These are phyloP conservation scores for Colletotrichum incanum DNA, from an alignment of 2,329 filamentous ascomycete species.

Conservation along the genomic window DNA sequence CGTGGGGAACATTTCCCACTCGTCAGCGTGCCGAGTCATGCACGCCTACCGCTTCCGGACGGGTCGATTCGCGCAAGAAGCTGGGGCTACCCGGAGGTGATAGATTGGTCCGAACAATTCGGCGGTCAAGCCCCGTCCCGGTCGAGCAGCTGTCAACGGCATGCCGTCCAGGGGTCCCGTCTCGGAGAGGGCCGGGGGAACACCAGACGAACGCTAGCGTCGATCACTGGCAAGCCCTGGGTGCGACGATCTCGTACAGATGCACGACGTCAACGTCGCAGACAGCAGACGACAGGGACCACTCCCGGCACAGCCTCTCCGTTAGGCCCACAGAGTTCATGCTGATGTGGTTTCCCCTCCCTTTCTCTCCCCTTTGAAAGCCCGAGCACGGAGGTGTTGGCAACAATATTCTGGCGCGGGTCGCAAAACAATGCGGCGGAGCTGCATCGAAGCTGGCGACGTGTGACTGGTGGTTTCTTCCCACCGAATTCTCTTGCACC, in stretches of 20 bases:
- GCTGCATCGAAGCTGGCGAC: slow-evolving; percentile 7
- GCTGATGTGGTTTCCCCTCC: slow-evolving; percentile 23
- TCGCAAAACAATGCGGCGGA: slow-evolving; percentile 38
- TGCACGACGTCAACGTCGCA: slow-evolving; percentile 39
- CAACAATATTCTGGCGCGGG: slow-evolving; percentile 8
- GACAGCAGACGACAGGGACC: slow-evolving; percentile 32
- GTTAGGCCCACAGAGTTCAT: slow-evolving; percentile 34
- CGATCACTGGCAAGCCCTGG: slow-evolving; percentile 32
- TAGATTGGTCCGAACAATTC: slow-evolving; percentile 14
- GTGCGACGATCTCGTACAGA: slow-evolving; percentile 30
- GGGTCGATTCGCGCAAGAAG: slow-evolving; percentile 28
- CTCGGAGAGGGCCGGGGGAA: slow-evolving; percentile 30
- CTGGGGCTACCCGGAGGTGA: slow-evolving; percentile 24
- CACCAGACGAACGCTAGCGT: slow-evolving; percentile 41
- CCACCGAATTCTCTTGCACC: slow-evolving; percentile 1
- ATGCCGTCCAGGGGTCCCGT: slow-evolving; percentile 32
- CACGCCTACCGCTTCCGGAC: neutral
- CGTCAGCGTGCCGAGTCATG: slow-evolving; percentile 24
- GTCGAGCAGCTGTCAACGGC: slow-evolving; percentile 33
- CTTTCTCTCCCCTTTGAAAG: slow-evolving; percentile 5
- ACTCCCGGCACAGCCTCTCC: slow-evolving; percentile 26
- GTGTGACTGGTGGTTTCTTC: slow-evolving; percentile 28
- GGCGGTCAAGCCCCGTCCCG: slow-evolving; percentile 34
- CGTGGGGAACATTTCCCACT: neutral
- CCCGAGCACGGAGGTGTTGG: slow-evolving; percentile 24